Base-by-base conservation (phyloP, 305 asterid species). In the Plantago lanceolata region DNA sequence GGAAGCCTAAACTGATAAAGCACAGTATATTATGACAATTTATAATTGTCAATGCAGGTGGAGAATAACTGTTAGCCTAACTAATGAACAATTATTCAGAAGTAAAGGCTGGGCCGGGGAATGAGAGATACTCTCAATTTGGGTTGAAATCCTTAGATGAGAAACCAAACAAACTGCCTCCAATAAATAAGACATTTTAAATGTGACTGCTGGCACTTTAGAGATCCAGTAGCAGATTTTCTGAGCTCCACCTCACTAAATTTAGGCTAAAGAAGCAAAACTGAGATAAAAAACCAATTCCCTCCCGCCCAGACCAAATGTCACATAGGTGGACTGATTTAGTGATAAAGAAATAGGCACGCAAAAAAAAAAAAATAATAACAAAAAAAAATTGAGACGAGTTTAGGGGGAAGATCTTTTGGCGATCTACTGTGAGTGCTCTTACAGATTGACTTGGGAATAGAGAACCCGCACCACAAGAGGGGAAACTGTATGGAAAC, bases 21-120 rank as follows among this genome's bases (percentile, higher is more conserved):
- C 4, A 16, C 13, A 68, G 49, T 21, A 50, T 50, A 20, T 26
- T 14, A 51, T 3, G 20, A 59, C 24, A 51, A 24, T 17, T 68
- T 17, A 57, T 40, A 37, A 51, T 54, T 48, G 48, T 18, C 59
- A 31, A 62, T 40, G 35, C n/a, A 33, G 60, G 52, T 40, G 49
- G 19, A 33, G 20, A 20, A 33, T 4, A 5, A 33, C 6, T 33
- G 40, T 33, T 33, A 33, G 6, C 40, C 40, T 33, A 33, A 33
- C 5, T 33, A 33, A 4, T 9, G 45, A 37, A 37, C 13, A 37
- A 0, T 1, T 6, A 15, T 37, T 37, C 45, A 37, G 9, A 33
- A 33, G 40, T 33, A 7, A 33, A 33, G 9, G 14, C 9, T 8
- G 45, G 9, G 3, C 3, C 45, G 9, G 1, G 45, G 45, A 14